Evolutionary conservation across 2,329 filamentous ascomycete species (phyloP), one percentile per base, ranked within the genome.

Genomic region (Cladosporium halotolerans): DNA sequence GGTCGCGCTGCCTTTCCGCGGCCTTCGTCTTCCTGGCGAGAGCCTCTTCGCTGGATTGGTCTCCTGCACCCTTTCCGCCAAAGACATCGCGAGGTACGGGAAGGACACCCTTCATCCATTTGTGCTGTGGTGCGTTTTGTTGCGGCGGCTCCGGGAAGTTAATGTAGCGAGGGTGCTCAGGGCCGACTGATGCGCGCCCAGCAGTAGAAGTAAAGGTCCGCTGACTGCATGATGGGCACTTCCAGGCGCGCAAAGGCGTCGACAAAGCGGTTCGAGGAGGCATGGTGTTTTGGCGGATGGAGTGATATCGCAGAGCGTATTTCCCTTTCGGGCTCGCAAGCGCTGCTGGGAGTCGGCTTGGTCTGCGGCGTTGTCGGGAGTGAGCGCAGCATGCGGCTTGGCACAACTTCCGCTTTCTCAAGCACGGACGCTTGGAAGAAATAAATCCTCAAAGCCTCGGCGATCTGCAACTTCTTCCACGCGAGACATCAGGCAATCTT

Each of bases 91-190:
- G 85, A 34, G 93, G 92, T 0, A 89, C 77, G 8, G 93, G 93
- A 0, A 99, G 79, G 54, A 85, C 82, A 61, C 93, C 93, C 68
- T 89, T 89, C 33, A 89, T 69, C 9, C 62, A 60, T 13, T 72
- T 73, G 55, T 74, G 74, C 48, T 68, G 64, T 3, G 74, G 71
- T 40, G 73, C 70, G n/a, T 81, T 78, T 47, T 85, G 82, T 68
- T 96, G 89, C n/a, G 83, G 79, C 45, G 87, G 80, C 61, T 79
- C 78, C 45, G 91, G 92, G 52, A 96, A 77, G 60, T 89, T 83
- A 72, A 97, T 87, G 76, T 87, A 97, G 59, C 81, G 80, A 44
- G 93, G 92, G 34, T 90, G 95, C 68, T 96, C 88, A 45, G 93
- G 92, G 14, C 86, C 85, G 58, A 91, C 76, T 46, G 72, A 72